phyloP scores from a whole-genome alignment of 2,329 filamentous ascomycete species.

The Samsoniella hepiali region DNA sequence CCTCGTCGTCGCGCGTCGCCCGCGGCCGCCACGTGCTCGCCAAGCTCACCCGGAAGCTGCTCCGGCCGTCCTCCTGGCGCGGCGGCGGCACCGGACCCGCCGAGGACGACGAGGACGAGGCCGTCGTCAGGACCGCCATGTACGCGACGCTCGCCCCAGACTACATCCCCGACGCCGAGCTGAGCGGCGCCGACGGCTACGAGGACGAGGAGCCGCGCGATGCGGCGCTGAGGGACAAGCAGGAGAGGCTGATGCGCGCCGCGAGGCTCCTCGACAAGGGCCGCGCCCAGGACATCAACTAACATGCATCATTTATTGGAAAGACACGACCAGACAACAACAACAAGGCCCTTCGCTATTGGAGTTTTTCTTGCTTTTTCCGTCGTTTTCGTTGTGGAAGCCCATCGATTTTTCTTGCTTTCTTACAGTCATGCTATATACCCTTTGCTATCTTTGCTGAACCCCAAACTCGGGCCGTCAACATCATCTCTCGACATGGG shows the following conservation, averaged over 20 bases:
- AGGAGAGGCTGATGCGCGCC: constrained; percentile 40
- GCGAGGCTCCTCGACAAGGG: constrained; percentile 34
- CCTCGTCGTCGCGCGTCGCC: constrained; percentile 26
- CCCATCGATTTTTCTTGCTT: background rate
- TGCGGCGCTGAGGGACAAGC: constrained; percentile 33
- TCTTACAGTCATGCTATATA: background rate
- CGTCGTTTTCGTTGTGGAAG: too few relatives aligned
- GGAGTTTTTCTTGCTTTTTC: background rate
- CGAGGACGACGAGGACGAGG: background rate
- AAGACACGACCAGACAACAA: background rate
- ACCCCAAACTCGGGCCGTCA: too few relatives aligned
- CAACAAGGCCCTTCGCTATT: background rate
- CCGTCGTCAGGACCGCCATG: constrained; percentile 34
- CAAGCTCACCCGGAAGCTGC: constrained; percentile 24
- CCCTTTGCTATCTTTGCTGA: background rate
- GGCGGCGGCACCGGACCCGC: constrained; percentile 11
- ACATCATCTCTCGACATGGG: too few relatives aligned
- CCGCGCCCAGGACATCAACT: background rate
- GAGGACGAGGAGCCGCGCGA: constrained; percentile 22
- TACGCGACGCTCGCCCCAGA: constrained; percentile 25
- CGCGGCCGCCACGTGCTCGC: constrained; percentile 25
- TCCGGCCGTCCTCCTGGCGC: constrained; percentile 17
- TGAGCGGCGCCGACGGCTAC: constrained; percentile 17
- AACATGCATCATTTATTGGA: background rate
- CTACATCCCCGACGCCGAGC: background rate